A percentile compares a stretch with the other conserved stretches of the same genome.
Evolutionary conservation across 306 rosid species (phyloP).

Genomic region (Sicyos baderoa): DNA sequence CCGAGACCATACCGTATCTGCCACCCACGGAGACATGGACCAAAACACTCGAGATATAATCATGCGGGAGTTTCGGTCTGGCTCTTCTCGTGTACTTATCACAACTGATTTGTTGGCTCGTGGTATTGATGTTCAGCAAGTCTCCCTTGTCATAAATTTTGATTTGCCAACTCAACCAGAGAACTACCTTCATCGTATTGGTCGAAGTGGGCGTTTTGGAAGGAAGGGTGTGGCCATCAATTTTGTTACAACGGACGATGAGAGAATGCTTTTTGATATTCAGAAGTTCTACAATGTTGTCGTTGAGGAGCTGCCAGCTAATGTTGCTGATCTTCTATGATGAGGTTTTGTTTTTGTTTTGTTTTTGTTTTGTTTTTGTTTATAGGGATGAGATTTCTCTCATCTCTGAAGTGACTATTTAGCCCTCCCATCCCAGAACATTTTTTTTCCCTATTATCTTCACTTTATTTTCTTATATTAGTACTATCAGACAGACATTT

Average conservation of each 20-base stretch:
- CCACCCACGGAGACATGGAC: slow-evolving; percentile 99
- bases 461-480: slow-evolving; percentile 14
- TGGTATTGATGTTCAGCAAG: slow-evolving; percentile 97
- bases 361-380: not conserved
- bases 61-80: slow-evolving; percentile 94
- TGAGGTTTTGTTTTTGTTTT: slow-evolving; percentile 27
- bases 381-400: slow-evolving; percentile 16
- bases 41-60: slow-evolving; percentile 91
- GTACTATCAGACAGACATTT: not conserved
- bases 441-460: not conserved
- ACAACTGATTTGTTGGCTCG: slow-evolving; percentile 95
- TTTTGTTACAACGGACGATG: slow-evolving; percentile 75
- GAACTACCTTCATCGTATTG: slow-evolving; percentile 89
- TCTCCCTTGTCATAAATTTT: slow-evolving; percentile 80
- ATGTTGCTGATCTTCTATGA: slow-evolving; percentile 82
- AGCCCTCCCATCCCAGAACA: not conserved
- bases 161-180: slow-evolving; percentile 96
- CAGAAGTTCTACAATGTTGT: slow-evolving; percentile 85
- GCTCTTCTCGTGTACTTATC: slow-evolving; percentile 90
- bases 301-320: slow-evolving; percentile 85
- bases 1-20: slow-evolving; percentile 87
- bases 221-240: slow-evolving; percentile 94
- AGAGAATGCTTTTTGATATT: slow-evolving; percentile 81
- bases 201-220: slow-evolving; percentile 93
- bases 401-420: slow-evolving; percentile 16